Evolutionary conservation across 2,329 filamentous ascomycete species (phyloP).

Genomic region (Aspergillus sp.): DNA sequence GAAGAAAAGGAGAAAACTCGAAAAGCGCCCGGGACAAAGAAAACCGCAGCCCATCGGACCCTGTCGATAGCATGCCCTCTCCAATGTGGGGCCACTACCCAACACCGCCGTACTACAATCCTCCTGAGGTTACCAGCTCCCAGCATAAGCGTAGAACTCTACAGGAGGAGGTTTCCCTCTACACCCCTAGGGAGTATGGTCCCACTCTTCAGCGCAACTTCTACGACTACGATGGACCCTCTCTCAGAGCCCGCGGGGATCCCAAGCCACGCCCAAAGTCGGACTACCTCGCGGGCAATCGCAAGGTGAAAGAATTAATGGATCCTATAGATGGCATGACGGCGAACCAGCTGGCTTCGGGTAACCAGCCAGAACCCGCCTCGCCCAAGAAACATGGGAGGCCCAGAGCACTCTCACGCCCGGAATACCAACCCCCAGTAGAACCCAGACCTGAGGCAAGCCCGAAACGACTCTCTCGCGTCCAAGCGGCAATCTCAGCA

Average conservation of each 20-base stretch:
- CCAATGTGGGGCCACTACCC: conserved; percentile 82
- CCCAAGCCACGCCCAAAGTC: conserved; percentile 55
- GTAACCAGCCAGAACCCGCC: conserved; percentile 17
- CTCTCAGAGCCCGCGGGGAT: conserved; percentile 42
- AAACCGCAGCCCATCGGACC: conserved; percentile 66
- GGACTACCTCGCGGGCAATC: conserved; percentile 46
- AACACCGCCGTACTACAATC: conserved; percentile 39
- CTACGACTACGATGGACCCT: conserved; percentile 53
- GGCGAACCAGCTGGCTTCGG: conserved; percentile 23
- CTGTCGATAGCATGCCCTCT: conserved; percentile 53
- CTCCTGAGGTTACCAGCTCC: conserved; percentile 42
- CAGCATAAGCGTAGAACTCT: conserved; percentile 49
- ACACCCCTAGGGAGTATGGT: conserved; percentile 62
- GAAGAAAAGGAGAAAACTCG: conserved; percentile 60
- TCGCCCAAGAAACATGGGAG: conserved; percentile 22
- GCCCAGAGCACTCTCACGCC: conserved; percentile 33
- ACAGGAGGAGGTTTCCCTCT: conserved; percentile 59
- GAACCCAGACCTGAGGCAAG: conserved; percentile 34
- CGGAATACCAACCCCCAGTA: conserved; percentile 34
- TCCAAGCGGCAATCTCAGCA: conserved; percentile 65
- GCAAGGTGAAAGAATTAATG: conserved; percentile 41
- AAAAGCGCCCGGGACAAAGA: conserved; percentile 71
- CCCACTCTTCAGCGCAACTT: conserved; percentile 65
- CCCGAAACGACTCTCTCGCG: conserved; percentile 55
- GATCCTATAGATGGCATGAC: conserved; percentile 30